phyloP scores from a whole-genome alignment of 768 basidiomycete genomes.

The Psilocybe tampanensis region DNA sequence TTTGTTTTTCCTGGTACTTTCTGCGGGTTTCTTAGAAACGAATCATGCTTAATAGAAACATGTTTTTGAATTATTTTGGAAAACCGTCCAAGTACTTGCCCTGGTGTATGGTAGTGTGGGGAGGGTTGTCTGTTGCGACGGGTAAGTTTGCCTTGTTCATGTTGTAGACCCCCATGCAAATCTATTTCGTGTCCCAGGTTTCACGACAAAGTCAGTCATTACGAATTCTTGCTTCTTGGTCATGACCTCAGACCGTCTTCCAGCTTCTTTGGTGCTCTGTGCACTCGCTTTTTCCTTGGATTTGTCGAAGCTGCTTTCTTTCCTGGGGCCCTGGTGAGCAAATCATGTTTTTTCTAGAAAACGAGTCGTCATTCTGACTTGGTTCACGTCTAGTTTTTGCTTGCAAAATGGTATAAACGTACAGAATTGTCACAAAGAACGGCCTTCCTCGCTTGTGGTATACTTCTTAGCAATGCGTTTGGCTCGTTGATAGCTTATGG shows the following conservation, averaged over 20 bases:
- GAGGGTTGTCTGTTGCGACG: constrained; percentile 55
- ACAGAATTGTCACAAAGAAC: constrained; percentile 75
- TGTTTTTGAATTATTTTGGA: constrained; percentile 72
- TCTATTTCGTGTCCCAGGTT: constrained; percentile 24
- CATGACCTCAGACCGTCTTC: background rate
- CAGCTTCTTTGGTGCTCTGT: constrained; percentile 69
- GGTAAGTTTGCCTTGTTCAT: constrained; percentile 32
- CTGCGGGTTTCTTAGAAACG: background rate
- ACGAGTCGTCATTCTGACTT: background rate
- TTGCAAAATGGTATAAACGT: constrained; percentile 81
- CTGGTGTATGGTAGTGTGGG: constrained; percentile 74
- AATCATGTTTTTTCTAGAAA: background rate
- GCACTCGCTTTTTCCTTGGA: constrained; percentile 82
- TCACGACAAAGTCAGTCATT: constrained; percentile 44
- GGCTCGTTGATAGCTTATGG: constrained; percentile 82
- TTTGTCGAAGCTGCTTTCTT: constrained; percentile 71
- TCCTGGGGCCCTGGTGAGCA: constrained; percentile 54
- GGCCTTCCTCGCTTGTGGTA: constrained; percentile 74
- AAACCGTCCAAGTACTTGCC: constrained; percentile 72
- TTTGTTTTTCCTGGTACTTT: background rate
- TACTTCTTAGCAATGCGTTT: constrained; percentile 84
- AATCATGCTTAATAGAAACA: constrained; percentile 52
- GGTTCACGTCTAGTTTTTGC: constrained; percentile 43
- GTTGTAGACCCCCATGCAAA: background rate
- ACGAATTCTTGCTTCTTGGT: background rate